These are phyloP conservation scores for Diplodia mutila DNA, from an alignment of 2,329 filamentous ascomycete species.

Conservation along the genomic window DNA sequence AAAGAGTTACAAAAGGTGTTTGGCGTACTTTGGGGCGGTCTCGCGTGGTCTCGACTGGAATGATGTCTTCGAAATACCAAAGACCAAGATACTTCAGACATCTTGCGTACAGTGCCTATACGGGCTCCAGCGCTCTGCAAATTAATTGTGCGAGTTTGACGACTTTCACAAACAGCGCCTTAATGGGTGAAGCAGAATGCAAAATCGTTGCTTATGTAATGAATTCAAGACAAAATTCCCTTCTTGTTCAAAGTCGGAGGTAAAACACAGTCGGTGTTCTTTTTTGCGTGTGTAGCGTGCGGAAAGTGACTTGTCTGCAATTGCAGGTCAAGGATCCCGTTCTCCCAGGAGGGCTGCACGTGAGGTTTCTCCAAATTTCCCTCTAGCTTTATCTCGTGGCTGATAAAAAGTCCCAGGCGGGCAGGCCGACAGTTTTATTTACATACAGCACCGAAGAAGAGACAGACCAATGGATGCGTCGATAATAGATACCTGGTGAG, in stretches of 20 bases:
- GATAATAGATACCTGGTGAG: not conserved
- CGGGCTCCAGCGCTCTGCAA: not conserved
- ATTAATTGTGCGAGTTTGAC: not conserved
- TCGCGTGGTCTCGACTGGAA: not conserved
- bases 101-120: not conserved
- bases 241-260: not conserved
- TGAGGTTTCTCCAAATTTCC: no score
- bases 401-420: no score
- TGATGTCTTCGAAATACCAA: not conserved
- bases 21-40: not conserved
- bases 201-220: not conserved
- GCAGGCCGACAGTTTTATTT: no score
- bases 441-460: no score
- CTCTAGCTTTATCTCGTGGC: no score
- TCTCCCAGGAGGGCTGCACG: no score
- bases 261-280: not conserved
- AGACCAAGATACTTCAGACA: not conserved
- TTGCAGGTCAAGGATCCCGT: no score
- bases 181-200: not conserved
- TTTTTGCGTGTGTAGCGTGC: no score
- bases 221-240: not conserved
- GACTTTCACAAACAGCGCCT: not conserved
- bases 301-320: no score
- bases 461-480: slow-evolving; percentile 16
- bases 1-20: slow-evolving; percentile 25